Percentiles rank a stretch among this genome's conserved stretches.
phyloP scores from a whole-genome alignment of 106 monocot species.

The Platanthera guangdongensis region DNA sequence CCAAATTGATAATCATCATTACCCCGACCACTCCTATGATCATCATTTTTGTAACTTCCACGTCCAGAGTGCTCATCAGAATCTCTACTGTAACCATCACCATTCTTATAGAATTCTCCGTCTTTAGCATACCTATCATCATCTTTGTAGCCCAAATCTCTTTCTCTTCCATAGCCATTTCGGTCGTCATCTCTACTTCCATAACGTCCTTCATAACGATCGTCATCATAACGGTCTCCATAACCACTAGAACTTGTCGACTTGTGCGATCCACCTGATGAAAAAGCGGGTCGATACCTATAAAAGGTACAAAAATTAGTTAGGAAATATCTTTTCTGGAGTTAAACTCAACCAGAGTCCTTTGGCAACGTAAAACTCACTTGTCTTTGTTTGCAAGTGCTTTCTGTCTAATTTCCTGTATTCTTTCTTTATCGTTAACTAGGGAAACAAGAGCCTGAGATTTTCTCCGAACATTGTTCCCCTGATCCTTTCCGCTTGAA shows the following conservation, averaged over 20 bases:
- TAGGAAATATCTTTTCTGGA: background rate
- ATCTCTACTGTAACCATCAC: conserved; percentile 43
- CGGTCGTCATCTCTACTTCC: conserved; percentile 49
- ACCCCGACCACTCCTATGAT: conserved; percentile 31
- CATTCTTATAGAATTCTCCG: conserved; percentile 39
- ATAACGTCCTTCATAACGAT: conserved; percentile 46
- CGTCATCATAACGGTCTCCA: conserved; percentile 58
- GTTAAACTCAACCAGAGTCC: no score
- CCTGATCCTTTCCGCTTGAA: conserved; percentile 79
- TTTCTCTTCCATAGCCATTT: conserved; percentile 58
- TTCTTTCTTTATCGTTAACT: conserved; percentile 83
- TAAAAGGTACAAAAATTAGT: background rate
- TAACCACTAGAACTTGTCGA: conserved; percentile 43
- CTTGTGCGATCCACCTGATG: conserved; percentile 39
- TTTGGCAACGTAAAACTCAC: conserved; percentile 20
- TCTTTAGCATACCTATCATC: conserved; percentile 58
- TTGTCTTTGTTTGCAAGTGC: conserved; percentile 66
- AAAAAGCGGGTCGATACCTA: conserved; percentile 44
- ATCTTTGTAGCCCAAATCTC: conserved; percentile 52
- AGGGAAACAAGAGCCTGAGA: conserved; percentile 72
- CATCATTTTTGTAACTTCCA: conserved; percentile 47
- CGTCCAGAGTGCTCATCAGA: conserved; percentile 43
- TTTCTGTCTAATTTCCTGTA: conserved; percentile 79
- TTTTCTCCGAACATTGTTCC: conserved; percentile 81
- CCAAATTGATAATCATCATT: conserved; percentile 54